Conservation (phyloP, 805 yeast genomes). For the Wickerhamiella lipophila region DNA sequence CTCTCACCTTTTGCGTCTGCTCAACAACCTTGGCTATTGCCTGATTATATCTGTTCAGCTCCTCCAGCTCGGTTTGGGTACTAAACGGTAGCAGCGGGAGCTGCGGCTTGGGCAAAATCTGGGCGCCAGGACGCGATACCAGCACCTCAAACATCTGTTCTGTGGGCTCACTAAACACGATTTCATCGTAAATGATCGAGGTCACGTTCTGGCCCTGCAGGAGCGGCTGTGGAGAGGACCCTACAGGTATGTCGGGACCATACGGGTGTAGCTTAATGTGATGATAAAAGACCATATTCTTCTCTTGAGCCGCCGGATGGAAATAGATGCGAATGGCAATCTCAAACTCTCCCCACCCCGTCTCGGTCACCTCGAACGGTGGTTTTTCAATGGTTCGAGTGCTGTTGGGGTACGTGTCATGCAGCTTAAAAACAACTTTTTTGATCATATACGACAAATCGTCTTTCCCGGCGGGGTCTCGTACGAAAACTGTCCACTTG, state of each 20-base stretch:
- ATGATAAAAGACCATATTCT: conserved; percentile 73
- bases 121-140: conserved; percentile 36
- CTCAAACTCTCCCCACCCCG: conserved; percentile 99
- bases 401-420: conserved; percentile 83
- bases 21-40: conserved; percentile 35
- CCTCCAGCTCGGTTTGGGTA: conserved; percentile 49
- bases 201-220: conserved; percentile 34
- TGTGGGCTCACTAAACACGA: conserved; percentile 92
- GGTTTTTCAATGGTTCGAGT: conserved; percentile 79
- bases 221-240: conserved; percentile 22
- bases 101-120: conserved; percentile 28
- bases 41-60: conserved; percentile 41
- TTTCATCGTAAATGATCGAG: conserved; percentile 66
- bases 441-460: conserved; percentile 74
- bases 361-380: conserved; percentile 89
- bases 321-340: conserved; percentile 78
- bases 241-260: conserved; percentile 27
- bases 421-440: conserved; percentile 85
- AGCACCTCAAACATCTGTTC: conserved; percentile 71
- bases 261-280: conserved; percentile 88
- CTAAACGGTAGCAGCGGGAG: conserved; percentile 29
- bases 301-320: conserved; percentile 76
- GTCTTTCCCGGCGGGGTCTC: conserved; percentile 59
- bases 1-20: conserved; percentile 34
- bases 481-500: conserved; percentile 84